Percentiles rank a stretch among this genome's conserved stretches.
These are phyloP conservation scores for Trypanosomatidae sp. DNA, from an alignment of 208 protist species.

Conservation along the genomic window DNA sequence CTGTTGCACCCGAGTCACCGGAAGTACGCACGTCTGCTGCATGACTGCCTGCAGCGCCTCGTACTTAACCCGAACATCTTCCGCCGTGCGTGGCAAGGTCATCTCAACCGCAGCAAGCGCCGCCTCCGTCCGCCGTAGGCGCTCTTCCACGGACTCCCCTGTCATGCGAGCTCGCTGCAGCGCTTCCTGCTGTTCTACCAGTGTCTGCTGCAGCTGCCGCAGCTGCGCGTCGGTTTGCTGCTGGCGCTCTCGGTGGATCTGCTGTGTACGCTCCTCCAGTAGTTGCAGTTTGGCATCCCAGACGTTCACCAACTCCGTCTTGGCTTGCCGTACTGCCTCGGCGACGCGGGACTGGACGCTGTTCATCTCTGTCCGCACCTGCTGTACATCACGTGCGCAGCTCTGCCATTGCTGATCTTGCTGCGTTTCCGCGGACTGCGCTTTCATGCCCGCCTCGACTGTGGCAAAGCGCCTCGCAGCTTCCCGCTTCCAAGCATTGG, in stretches of 20 bases:
- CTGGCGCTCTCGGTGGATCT: slow-evolving; percentile 10
- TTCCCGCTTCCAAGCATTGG: slow-evolving; percentile 20
- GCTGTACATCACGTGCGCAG: slow-evolving; percentile 17
- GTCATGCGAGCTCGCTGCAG: slow-evolving; percentile 9
- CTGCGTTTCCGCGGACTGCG: not conserved
- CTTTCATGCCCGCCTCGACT: slow-evolving; percentile 19
- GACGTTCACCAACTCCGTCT: slow-evolving; percentile 13
- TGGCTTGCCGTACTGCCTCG: slow-evolving; percentile 15
- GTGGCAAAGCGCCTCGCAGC: slow-evolving; percentile 21
- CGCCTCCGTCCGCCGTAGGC: slow-evolving; percentile 16
- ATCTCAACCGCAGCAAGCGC: slow-evolving; percentile 26
- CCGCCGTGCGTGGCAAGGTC: slow-evolving; percentile 7
- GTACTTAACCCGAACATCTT: slow-evolving; percentile 7
- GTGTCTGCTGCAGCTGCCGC: slow-evolving; percentile 21
- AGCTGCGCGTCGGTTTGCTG: slow-evolving; percentile 15
- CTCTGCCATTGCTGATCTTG: slow-evolving; percentile 20
- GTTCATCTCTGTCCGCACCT: slow-evolving; percentile 7
- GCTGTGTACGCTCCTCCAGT: slow-evolving; percentile 16
- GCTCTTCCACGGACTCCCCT: slow-evolving; percentile 23
- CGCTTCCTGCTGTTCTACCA: slow-evolving; percentile 20
- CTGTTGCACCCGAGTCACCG: slow-evolving; percentile 23
- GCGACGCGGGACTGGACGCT: slow-evolving; percentile 1
- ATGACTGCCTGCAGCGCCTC: slow-evolving; percentile 19
- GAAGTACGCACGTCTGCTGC: slow-evolving; percentile 24
- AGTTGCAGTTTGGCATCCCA: slow-evolving; percentile 8